Conservation (phyloP, 73 alveolate species). For the Effrenium voratum region DNA sequence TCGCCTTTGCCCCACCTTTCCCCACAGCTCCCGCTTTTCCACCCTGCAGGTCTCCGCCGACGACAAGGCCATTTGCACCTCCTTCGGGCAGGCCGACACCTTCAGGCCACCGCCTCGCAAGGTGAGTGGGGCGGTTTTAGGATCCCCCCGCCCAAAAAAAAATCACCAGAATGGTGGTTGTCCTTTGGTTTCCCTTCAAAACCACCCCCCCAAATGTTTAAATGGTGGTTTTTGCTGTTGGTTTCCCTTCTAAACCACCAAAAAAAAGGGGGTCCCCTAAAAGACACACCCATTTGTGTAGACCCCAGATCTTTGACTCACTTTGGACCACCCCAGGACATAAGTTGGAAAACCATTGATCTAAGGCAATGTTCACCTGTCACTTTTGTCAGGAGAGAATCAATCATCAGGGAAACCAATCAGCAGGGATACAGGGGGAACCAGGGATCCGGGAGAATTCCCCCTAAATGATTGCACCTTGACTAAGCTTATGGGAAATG, state of each 20-base stretch:
- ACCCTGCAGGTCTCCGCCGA: constrained; percentile 43
- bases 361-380: no score
- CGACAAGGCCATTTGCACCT: constrained; percentile 74
- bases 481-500: no score
- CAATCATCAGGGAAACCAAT: no score
- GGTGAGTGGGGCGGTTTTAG: background rate
- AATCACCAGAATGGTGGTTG: background rate
- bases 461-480: no score
- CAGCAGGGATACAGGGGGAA: no score
- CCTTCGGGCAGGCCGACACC: constrained; percentile 7
- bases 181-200: background rate
- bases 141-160: no score
- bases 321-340: no score
- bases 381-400: background rate
- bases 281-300: background rate
- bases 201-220: background rate
- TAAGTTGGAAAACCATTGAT: background rate
- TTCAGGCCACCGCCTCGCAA: constrained; percentile 17
- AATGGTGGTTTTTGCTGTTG: background rate
- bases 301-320: no score
- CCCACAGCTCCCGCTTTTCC: background rate
- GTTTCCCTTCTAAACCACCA: background rate
- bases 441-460: no score
- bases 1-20: background rate
- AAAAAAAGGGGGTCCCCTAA: background rate